Base-by-base conservation (phyloP, 192 early-diverging fungal species). In the Allomyces macrogynus region DNA sequence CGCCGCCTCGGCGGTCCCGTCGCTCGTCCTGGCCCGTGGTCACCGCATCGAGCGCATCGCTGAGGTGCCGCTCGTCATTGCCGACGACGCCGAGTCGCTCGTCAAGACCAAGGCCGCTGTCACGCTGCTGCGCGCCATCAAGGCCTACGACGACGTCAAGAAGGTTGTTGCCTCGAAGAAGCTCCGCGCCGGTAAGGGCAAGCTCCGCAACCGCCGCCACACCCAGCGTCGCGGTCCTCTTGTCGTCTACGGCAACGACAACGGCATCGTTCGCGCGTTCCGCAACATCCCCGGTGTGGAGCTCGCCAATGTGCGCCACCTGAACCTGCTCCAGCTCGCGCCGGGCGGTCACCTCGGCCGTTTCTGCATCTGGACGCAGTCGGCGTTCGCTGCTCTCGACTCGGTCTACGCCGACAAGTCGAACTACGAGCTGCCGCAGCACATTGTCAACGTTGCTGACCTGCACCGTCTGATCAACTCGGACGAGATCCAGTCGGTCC, bases 261-360 rank as follows among this genome's bases (percentile, higher is more conserved):
- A 90, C 71, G 95, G 92, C 77, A 81, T 98, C 74, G 81, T 82
- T 73, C 84, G 84, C 75, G 93, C 92, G 67, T 95, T 97, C 88
- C 87, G 95, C 77, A 97, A 97, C 87, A 84, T 99, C 66, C 95
- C 92, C 67, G 95, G 93, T 78, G 88, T 99, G 69, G 95, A 99
- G 82, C 76, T 91, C 65, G 90, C 87, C 72, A 84, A 86, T 73
- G 90, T 99, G 64, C 79, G 81, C 67, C 75, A 80, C 76, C 82
- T 99, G 67, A 99, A 96, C 89, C 85, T 99, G 76, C 85, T 99
- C 76, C 92, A 94, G 81, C 82, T 99, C 66, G 93, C 93, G 67
- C 93, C 95, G 65, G 95, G 95, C 78, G 92, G 92, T 74, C 92
- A 99, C 82, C 80, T 99, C 74, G 93, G 95, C 69, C 91, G 93